Percentiles rank a stretch among this genome's conserved stretches.
phyloP scores from a whole-genome alignment of 2,329 filamentous ascomycete genomes.

The Penicillium decumbens region DNA sequence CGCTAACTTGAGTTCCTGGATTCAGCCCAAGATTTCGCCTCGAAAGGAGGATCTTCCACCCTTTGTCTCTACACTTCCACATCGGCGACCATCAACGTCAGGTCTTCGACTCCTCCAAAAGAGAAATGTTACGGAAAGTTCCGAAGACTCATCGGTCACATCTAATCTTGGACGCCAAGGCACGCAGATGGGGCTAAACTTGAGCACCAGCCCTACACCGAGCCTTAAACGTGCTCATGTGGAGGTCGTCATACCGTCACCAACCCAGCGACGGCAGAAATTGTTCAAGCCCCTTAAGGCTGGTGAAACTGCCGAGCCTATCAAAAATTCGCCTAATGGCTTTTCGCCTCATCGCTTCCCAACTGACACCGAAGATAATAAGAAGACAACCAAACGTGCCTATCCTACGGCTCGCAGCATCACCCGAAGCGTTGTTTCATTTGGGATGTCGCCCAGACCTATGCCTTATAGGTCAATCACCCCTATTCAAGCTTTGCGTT shows the following conservation, averaged over 20 bases:
- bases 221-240: not conserved
- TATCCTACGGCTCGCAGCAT: slow-evolving; percentile 4
- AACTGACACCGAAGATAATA: slow-evolving; percentile 9
- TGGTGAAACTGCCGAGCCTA: not conserved
- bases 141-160: not conserved
- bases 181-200: not conserved
- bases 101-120: slow-evolving; percentile 15
- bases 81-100: slow-evolving; percentile 12
- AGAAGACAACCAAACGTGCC: not conserved
- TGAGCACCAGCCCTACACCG: not conserved
- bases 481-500: not conserved
- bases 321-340: slow-evolving; percentile 7
- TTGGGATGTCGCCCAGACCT: not conserved
- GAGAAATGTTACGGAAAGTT: slow-evolving; percentile 6
- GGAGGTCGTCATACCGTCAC: slow-evolving; percentile 24
- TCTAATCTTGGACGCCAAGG: not conserved
- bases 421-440: slow-evolving; percentile 1
- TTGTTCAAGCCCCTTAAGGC: slow-evolving; percentile 8
- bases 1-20: not conserved
- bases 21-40: not conserved
- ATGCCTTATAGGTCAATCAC: not conserved
- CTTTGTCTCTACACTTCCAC: slow-evolving; percentile 12
- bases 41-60: not conserved
- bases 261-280: slow-evolving; percentile 16
- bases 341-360: slow-evolving; percentile 24